These are phyloP conservation scores for Boletus mariae DNA, from an alignment of 1,284 basidiomycete genomes.

Conservation along the genomic window DNA sequence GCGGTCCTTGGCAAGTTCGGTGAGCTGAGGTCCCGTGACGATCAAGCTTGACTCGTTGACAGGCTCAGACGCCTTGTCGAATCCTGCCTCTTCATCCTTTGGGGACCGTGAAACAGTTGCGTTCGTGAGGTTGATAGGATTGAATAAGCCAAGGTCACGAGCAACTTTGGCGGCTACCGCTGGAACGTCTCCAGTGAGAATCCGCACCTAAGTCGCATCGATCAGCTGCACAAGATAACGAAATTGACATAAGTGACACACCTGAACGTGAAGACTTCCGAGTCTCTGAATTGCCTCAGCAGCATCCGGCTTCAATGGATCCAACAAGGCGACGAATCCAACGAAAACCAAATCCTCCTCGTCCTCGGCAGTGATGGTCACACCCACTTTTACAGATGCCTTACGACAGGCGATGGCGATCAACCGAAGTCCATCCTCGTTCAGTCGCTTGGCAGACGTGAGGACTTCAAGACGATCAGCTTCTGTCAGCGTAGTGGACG, in stretches of 20 bases:
- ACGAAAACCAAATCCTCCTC: slow-evolving; percentile 30
- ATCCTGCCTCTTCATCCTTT: slow-evolving; percentile 29
- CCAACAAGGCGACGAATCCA: slow-evolving; percentile 29
- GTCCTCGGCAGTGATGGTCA: slow-evolving; percentile 21
- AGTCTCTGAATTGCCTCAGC: slow-evolving; percentile 31
- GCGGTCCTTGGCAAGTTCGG: slow-evolving; percentile 29
- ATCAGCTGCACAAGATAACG: slow-evolving; percentile 1
- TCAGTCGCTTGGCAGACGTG: slow-evolving; percentile 25
- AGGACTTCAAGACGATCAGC: slow-evolving; percentile 24
- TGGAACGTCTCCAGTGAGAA: slow-evolving; percentile 30
- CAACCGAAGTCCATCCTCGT: slow-evolving; percentile 31
- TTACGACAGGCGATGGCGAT: slow-evolving; percentile 31
- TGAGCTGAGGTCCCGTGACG: slow-evolving; percentile 30
- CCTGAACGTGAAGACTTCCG: slow-evolving; percentile 30
- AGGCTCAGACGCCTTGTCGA: neutral
- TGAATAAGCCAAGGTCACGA: slow-evolving; percentile 32
- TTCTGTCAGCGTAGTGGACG: slow-evolving; percentile 15
- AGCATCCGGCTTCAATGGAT: slow-evolving; percentile 32
- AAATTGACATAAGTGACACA: slow-evolving; percentile 5
- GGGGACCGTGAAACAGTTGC: neutral
- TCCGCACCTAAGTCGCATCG: slow-evolving; percentile 22
- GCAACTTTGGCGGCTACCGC: slow-evolving; percentile 34
- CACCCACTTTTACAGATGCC: slow-evolving; percentile 13
- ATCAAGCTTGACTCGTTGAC: slow-evolving; percentile 28
- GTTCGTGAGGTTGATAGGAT: slow-evolving; percentile 17